Percentiles rank a stretch among this genome's conserved stretches.
Conservation (phyloP, 345 rosid species). For the Draba incana region DNA sequence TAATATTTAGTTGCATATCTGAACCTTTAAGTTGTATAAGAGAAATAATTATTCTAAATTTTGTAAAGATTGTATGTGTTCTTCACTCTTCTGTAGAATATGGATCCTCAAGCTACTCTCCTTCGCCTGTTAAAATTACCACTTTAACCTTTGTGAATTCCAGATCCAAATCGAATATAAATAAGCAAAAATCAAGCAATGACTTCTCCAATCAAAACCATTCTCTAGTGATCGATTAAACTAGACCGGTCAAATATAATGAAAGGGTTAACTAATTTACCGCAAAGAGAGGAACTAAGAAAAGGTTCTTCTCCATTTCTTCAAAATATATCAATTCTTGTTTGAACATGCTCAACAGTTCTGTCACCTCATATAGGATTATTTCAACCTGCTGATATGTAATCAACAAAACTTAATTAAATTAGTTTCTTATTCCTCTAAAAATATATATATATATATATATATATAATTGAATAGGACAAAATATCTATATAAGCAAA, state of each 20-base stretch:
- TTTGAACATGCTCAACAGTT: constrained; percentile 51
- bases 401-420: background rate
- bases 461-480: background rate
- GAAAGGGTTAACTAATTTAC: constrained; percentile 38
- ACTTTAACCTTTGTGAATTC: background rate
- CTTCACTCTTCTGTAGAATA: constrained; percentile 38
- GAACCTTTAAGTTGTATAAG: background rate
- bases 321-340: constrained; percentile 48
- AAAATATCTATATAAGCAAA: background rate
- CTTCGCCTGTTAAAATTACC: constrained; percentile 40
- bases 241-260: background rate
- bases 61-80: constrained; percentile 1
- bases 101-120: constrained; percentile 46
- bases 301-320: constrained; percentile 45
- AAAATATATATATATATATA: too few species aligned
- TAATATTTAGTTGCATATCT: constrained; percentile 8
- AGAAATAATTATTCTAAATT: background rate
- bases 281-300: constrained; percentile 31
- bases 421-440: background rate
- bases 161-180: background rate
- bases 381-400: constrained; percentile 56
- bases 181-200: background rate
- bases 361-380: constrained; percentile 51
- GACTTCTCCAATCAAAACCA: background rate
- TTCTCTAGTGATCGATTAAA: background rate